Conservation (phyloP, 139 green algal genomes). For the Nannochloris sp. region DNA sequence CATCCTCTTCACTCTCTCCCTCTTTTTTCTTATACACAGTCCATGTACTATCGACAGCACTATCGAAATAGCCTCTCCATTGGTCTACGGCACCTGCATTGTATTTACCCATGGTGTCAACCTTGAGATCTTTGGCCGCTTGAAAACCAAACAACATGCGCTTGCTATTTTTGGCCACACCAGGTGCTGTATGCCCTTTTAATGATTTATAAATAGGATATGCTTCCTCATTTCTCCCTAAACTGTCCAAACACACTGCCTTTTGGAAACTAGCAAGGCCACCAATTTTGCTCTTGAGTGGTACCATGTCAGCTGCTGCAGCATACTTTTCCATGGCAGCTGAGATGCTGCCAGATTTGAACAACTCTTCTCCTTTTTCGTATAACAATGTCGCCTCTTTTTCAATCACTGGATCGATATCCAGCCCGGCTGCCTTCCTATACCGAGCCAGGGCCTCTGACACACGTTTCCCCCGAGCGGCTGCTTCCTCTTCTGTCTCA, state of each 20-base stretch:
- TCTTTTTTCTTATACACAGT: conserved; percentile 12
- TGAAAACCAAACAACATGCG: conserved; percentile 72
- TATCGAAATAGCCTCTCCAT: conserved; percentile 33
- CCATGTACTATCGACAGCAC: background rate
- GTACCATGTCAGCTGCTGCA: conserved; percentile 24
- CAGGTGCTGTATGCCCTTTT: conserved; percentile 33
- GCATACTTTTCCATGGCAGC: conserved; percentile 25
- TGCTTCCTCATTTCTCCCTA: conserved; percentile 47
- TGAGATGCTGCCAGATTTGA: conserved; percentile 31
- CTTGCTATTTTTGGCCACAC: conserved; percentile 50
- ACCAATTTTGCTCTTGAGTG: conserved; percentile 37
- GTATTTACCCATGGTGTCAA: conserved; percentile 18
- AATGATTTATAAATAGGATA: conserved; percentile 56
- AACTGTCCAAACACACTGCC: conserved; percentile 76
- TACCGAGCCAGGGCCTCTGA: conserved; percentile 14
- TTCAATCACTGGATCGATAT: conserved; percentile 43
- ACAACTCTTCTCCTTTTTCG: conserved; percentile 32
- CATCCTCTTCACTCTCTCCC: conserved; percentile 12
- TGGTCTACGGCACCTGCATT: background rate
- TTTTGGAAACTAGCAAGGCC: conserved; percentile 58
- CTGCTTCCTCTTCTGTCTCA: conserved; percentile 36
- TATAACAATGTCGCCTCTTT: conserved; percentile 20
- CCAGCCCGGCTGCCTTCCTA: conserved; percentile 31
- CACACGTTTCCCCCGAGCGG: conserved; percentile 18
- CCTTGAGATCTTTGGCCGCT: conserved; percentile 52